These are phyloP conservation scores for Hermanozyma aechmeae DNA, from an alignment of 805 yeast genomes.

Conservation along the genomic window DNA sequence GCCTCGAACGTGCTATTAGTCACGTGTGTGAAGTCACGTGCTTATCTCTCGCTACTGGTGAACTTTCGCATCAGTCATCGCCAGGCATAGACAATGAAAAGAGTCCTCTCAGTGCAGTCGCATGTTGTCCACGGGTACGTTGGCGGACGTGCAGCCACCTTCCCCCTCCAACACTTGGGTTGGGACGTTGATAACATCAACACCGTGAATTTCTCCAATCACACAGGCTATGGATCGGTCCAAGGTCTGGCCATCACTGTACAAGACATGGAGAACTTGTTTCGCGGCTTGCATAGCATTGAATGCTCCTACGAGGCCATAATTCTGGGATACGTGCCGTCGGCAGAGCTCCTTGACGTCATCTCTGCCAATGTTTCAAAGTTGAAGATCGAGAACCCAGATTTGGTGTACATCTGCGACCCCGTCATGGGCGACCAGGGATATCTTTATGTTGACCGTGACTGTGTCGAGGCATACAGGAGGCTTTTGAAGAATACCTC, in stretches of 20 bases:
- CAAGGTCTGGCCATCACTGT: slow-evolving; percentile 5
- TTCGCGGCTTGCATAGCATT: slow-evolving; percentile 7
- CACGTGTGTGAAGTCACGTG: too few relatives aligned
- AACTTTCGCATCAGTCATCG: neutral
- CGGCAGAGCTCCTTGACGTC: slow-evolving; percentile 7
- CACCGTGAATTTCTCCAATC: slow-evolving; percentile 84
- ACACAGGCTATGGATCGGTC: slow-evolving; percentile 71
- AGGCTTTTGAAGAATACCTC: slow-evolving; percentile 2
- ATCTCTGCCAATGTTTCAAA: slow-evolving; percentile 3
- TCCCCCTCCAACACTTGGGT: slow-evolving; percentile 76
- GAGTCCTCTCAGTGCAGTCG: slow-evolving; percentile 52
- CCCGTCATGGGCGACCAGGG: slow-evolving; percentile 15
- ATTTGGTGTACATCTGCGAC: slow-evolving; percentile 12
- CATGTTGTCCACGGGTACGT: slow-evolving; percentile 96
- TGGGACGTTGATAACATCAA: slow-evolving; percentile 92
- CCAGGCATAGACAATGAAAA: slow-evolving; percentile 8
- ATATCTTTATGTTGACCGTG: slow-evolving; percentile 9
- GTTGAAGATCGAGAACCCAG: slow-evolving; percentile 5
- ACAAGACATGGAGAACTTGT: slow-evolving; percentile 5
- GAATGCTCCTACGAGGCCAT: slow-evolving; percentile 9
- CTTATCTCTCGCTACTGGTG: too few relatives aligned
- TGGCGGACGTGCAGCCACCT: slow-evolving; percentile 84
- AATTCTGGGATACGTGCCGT: slow-evolving; percentile 11
- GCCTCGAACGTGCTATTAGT: too few relatives aligned
- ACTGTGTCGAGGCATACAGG: slow-evolving; percentile 8